Evolutionary conservation across 2,329 filamentous ascomycete genomes (phyloP), one percentile per base, ranked within the genome.

Genomic region (Diplodia sapinea): DNA sequence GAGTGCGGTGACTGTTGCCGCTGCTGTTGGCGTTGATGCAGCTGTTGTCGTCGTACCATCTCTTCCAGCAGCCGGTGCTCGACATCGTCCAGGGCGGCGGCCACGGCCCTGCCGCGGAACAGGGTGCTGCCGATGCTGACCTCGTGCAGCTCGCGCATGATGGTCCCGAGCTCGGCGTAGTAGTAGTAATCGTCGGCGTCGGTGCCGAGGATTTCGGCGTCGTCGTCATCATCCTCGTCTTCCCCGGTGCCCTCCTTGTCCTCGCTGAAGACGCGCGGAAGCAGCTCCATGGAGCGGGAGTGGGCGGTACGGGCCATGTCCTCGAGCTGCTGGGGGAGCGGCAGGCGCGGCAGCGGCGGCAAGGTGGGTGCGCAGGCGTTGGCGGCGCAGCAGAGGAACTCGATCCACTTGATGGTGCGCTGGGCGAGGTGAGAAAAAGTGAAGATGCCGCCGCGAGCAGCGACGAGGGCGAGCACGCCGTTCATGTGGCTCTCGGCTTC

Each of bases 401-500:
- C 56, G 23, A 29, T 26, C 56, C 56, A 61, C 23, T 47, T 43
- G 23, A 61, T 29, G 38, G 38, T 15, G 36, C 56, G 56, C 6
- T 49, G 56, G 20, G 20, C 38, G 9, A 61, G 26, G 4, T 20
- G 20, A 1, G 38, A 47, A 23, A 61, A 49, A 13, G 56, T 61
- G 29, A 17, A 26, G 20, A 47, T 23, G 26, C 56, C 56, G 36
- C 56, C 56, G 38, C 56, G 56, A 12, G 56, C 56, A 15, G 36
- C 38, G 20, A 61, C 29, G 23, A 61, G 36, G 29, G 56, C 56
- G 12, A 29, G 56, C 20, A 61, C n/a, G 36, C n/a, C 56, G 7
- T 49, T 12, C 12, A 47, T 26, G 38, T 61, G 56, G 38, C 31
- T n/a, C 17, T 23, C 31, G 17, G 54, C 20, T 12, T 56, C 54